A percentile compares a stretch with the other conserved stretches of the same genome.
Evolutionary conservation across 2,329 filamentous ascomycete genomes (phyloP).

Genomic region (Stachybotrys elegans): DNA sequence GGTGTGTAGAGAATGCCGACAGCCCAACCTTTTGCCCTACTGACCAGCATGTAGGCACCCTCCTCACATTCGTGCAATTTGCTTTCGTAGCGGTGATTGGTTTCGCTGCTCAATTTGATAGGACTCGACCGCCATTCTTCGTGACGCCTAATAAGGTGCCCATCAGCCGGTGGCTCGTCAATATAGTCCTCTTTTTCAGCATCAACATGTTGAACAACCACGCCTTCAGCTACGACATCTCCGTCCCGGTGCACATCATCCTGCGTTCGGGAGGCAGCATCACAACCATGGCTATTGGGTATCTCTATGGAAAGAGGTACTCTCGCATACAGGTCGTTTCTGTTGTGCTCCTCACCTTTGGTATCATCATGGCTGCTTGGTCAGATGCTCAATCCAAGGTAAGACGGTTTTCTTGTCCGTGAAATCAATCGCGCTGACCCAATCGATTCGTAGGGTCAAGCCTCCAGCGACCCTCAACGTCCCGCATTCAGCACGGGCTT

Average conservation of each 20-base stretch:
- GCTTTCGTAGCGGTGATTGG: conserved; percentile 75
- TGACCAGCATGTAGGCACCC: conserved; percentile 54
- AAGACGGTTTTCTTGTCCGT: conserved; percentile 20
- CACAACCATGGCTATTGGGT: conserved; percentile 90
- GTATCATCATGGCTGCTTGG: conserved; percentile 83
- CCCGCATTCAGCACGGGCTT: conserved; percentile 59
- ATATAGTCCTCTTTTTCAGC: conserved; percentile 83
- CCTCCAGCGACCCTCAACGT: conserved; percentile 4
- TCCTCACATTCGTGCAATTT: conserved; percentile 87
- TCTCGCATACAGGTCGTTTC: conserved; percentile 74
- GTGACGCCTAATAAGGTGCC: conserved; percentile 76
- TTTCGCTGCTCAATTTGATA: conserved; percentile 70
- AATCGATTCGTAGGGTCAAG: too few species aligned
- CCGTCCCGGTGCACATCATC: conserved; percentile 95
- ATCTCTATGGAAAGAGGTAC: conserved; percentile 79
- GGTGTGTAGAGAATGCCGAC: conserved; percentile 43
- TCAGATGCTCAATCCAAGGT: conserved; percentile 85
- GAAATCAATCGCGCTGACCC: too few species aligned
- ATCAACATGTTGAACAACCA: conserved; percentile 98
- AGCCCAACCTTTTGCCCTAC: conserved; percentile 5
- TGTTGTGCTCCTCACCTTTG: conserved; percentile 76
- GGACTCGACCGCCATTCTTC: conserved; percentile 62
- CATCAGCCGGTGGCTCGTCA: conserved; percentile 77
- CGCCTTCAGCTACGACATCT: conserved; percentile 95
- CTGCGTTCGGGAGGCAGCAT: conserved; percentile 92